Evolutionary conservation across 73 alveolate genomes (phyloP).

Genomic region (Stentor roeselii): DNA sequence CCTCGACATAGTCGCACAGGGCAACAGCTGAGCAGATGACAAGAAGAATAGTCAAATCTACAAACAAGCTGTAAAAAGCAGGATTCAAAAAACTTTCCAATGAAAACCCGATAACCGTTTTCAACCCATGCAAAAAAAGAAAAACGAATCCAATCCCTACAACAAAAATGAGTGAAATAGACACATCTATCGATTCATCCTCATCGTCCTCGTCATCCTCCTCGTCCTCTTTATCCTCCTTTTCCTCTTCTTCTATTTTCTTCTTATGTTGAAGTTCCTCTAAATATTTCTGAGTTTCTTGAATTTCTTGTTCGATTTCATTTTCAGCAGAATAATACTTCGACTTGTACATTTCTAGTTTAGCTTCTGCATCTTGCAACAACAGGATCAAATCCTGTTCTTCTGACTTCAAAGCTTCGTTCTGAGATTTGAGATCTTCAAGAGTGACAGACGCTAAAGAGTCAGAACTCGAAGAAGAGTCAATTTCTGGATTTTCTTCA

Average conservation of each 20-base stretch:
- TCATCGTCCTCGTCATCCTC: slow-evolving; percentile 15
- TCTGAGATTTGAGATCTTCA: background rate
- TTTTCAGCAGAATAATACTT: background rate
- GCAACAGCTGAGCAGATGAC: background rate
- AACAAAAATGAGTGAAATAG: background rate
- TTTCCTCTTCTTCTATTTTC: background rate
- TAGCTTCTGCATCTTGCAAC: background rate
- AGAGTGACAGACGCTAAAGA: background rate
- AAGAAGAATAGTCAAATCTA: background rate
- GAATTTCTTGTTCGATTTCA: background rate
- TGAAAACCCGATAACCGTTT: background rate
- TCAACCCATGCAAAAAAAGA: background rate
- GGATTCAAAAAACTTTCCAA: background rate
- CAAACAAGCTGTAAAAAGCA: slow-evolving; percentile 17
- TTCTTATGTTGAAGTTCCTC: background rate
- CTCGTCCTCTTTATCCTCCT: background rate
- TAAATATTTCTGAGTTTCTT: too few relatives aligned
- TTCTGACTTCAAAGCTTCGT: background rate
- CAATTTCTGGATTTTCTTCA: background rate
- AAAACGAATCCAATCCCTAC: background rate
- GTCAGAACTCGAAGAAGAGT: background rate
- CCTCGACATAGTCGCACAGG: background rate
- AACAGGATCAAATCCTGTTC: background rate
- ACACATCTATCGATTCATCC: background rate
- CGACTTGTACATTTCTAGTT: background rate